Base-by-base conservation (phyloP, 441 rosid genomes). In the Erysimum cheiri region DNA sequence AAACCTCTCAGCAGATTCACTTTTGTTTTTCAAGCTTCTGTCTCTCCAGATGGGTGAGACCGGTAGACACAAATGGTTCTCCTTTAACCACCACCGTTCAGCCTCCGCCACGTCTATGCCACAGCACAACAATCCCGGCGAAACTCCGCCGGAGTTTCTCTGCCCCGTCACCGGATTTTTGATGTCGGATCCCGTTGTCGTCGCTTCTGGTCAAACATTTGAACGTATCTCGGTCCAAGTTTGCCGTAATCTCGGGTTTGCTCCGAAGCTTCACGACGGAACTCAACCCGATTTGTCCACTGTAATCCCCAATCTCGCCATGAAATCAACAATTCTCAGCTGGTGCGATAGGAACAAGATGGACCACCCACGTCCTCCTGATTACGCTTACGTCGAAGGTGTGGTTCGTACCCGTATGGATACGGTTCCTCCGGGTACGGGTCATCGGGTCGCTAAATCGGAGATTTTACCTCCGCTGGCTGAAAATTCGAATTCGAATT, bases 31-130 rank as follows among this genome's bases (percentile, higher is more conserved):
- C 39, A 39, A 59, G 17, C 3, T 59, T 59, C 13, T 13, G 32
- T 59, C 63, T 59, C 47, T 57, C 44, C 4, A 24, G 39, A 59
- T 93, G 97, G 92, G 92, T 11, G 88, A 90, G 0, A 85, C 87
- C 53, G 90, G 93, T 15, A 85, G 71, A 69, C 91, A 82, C 79
- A 77, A 81, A 39, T 93, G 98, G 98, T 82, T 84, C 74, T 77
- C 87, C 6, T 83, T 90, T 33, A 13, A 73, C 60, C 83, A 74
- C 71, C 81, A 74, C 70, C 85, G 83, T 17, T 72, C 87, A 3
- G 67, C 61, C 39, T 77, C 84, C 2, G 60, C 78, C 13, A 75
- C 75, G 15, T 7, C 76, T 49, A 31, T 52, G 33, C 62, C 62
- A 2, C 61, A 67, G 0, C 39, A 53, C 35, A 61, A 61, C 19